Percentiles rank a stretch among this genome's conserved stretches.
These are phyloP conservation scores for Xylaria sp. DNA, from an alignment of 2,329 filamentous ascomycete genomes.

Conservation along the genomic window DNA sequence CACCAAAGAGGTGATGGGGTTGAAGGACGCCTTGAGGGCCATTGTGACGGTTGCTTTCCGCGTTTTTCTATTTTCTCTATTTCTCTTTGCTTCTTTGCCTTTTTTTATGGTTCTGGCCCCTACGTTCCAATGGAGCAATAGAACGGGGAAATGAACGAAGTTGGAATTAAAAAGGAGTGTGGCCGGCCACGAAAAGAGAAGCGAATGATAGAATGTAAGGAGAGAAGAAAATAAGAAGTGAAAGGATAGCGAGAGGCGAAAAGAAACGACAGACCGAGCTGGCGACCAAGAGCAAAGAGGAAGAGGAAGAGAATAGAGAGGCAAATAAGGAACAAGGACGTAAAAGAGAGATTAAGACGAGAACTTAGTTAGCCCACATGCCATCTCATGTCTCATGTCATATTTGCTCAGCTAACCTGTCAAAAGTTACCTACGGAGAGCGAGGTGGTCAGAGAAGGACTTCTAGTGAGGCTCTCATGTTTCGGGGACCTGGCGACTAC, in stretches of 20 bases:
- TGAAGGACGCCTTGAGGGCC: conserved; percentile 38
- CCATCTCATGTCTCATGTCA: conserved; percentile 8
- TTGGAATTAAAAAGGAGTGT: conserved; percentile 36
- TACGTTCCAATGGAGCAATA: conserved; percentile 21
- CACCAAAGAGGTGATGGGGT: conserved; percentile 40
- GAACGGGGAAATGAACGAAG: conserved; percentile 22
- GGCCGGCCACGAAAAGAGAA: conserved; percentile 43
- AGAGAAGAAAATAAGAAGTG: conserved; percentile 26
- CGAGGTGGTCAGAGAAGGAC: conserved; percentile 18
- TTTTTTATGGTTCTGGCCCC: conserved; percentile 16
- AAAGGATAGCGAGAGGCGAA: conserved; percentile 40
- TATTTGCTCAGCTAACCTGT: conserved; percentile 8
- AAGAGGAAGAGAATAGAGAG: conserved; percentile 30
- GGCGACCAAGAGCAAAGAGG: conserved; percentile 41
- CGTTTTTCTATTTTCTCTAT: conserved; percentile 13
- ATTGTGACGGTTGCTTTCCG: conserved; percentile 35
- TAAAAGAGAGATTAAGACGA: conserved; percentile 17
- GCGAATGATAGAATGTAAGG: conserved; percentile 1
- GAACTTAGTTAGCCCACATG: conserved; percentile 2
- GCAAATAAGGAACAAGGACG: conserved; percentile 4
- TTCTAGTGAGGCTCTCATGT: conserved; percentile 30
- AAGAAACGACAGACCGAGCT: conserved; percentile 34
- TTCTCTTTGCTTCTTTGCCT: conserved; percentile 6
- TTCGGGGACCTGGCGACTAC: conserved; percentile 26
- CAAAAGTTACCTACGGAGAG: conserved; percentile 17